Conservation (phyloP, 202 grass and related monocot species). For the Zizania palustris region DNA sequence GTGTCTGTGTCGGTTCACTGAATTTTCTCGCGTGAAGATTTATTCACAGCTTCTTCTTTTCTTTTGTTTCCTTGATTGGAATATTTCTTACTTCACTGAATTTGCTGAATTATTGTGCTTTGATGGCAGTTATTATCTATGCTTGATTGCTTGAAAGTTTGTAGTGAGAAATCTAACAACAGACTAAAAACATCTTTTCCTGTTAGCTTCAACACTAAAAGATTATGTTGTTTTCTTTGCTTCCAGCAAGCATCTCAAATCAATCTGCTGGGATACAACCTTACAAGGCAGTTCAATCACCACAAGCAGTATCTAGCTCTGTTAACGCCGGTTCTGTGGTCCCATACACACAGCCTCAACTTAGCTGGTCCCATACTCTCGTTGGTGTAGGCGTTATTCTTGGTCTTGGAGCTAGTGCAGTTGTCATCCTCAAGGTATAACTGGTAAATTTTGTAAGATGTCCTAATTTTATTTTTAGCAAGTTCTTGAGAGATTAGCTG, state of each 20-base stretch:
- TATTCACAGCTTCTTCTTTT: not conserved
- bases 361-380: constrained; percentile 61
- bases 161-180: not conserved
- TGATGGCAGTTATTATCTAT: constrained; percentile 18
- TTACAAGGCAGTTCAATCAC: constrained; percentile 42
- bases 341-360: constrained; percentile 35
- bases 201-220: constrained; percentile 29
- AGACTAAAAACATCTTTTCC: not conserved
- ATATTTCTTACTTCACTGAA: too few species aligned
- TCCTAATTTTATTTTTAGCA: constrained; percentile 12
- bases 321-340: constrained; percentile 30
- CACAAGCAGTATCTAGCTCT: constrained; percentile 39
- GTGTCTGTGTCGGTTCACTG: not conserved
- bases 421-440: constrained; percentile 75
- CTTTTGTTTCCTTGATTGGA: not conserved
- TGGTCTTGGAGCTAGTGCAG: constrained; percentile 59
- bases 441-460: not conserved
- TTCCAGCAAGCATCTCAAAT: constrained; percentile 53
- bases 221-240: constrained; percentile 34
- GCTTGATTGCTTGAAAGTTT: constrained; percentile 8
- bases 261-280: constrained; percentile 39
- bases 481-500: constrained; percentile 14
- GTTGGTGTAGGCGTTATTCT: constrained; percentile 70
- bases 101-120: not conserved
- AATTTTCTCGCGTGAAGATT: not conserved